Evolutionary conservation across 1,284 basidiomycete genomes (phyloP).

Genomic region (Apiotrichum sp.): DNA sequence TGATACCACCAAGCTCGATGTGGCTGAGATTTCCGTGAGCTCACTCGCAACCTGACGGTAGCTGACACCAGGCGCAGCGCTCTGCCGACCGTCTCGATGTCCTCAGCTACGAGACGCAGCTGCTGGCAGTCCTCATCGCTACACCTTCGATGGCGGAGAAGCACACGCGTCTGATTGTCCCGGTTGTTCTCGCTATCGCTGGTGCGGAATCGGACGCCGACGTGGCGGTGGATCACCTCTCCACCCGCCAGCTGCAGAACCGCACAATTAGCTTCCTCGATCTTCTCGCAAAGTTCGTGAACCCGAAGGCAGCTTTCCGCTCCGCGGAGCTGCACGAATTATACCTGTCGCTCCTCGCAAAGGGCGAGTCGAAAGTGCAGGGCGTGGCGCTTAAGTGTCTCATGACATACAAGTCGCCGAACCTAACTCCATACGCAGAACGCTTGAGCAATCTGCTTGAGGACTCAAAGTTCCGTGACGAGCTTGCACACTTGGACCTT

Average conservation of each 20-base stretch:
- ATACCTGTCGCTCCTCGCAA: slow-evolving; percentile 72
- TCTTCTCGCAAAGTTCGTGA: slow-evolving; percentile 81
- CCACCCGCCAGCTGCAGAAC: slow-evolving; percentile 44
- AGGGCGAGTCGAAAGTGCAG: slow-evolving; percentile 78
- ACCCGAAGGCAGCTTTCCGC: slow-evolving; percentile 77
- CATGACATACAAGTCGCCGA: slow-evolving; percentile 72
- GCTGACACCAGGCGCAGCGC: slow-evolving; percentile 54
- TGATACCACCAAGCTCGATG: slow-evolving; percentile 23
- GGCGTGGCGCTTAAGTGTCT: slow-evolving; percentile 71
- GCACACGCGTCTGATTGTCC: slow-evolving; percentile 72
- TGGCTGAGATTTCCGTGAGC: slow-evolving; percentile 32
- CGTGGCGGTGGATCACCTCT: slow-evolving; percentile 26
- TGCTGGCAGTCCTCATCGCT: slow-evolving; percentile 63
- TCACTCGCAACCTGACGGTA: background rate
- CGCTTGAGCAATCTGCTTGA: slow-evolving; percentile 69
- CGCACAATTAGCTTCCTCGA: slow-evolving; percentile 68
- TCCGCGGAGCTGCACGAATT: slow-evolving; percentile 62
- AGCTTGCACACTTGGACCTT: slow-evolving; percentile 68
- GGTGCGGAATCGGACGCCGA: slow-evolving; percentile 9
- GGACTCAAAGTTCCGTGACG: slow-evolving; percentile 81
- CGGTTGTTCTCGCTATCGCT: slow-evolving; percentile 59
- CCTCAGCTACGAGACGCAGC: slow-evolving; percentile 69
- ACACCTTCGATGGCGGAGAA: slow-evolving; percentile 68
- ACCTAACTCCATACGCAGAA: slow-evolving; percentile 62
- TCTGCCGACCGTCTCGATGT: slow-evolving; percentile 65